Evolutionary conservation across 1,284 basidiomycete species (phyloP).

Genomic region (Vanrija sp.): DNA sequence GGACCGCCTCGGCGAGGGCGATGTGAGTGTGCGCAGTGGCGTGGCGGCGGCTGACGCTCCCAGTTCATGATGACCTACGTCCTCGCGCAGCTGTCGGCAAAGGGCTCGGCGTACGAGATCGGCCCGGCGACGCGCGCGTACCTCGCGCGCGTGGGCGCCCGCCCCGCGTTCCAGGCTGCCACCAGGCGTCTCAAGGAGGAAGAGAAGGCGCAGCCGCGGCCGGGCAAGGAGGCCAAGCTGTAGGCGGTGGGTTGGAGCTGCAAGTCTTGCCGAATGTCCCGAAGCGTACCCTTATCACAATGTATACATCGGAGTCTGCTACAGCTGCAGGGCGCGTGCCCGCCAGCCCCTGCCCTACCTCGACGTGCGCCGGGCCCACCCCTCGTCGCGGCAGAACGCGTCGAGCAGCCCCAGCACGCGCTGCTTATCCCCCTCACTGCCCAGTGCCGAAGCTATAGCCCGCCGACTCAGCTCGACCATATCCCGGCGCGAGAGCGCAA

Average conservation of each 20-base stretch:
- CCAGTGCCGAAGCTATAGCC: slow-evolving; percentile 21
- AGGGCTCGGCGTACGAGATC: slow-evolving; percentile 21
- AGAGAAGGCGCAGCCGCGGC: slow-evolving; percentile 22
- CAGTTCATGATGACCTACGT: slow-evolving; percentile 41
- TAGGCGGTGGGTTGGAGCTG: too few species aligned
- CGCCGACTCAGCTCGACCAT: slow-evolving; percentile 20
- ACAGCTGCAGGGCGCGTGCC: too few species aligned
- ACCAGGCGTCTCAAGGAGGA: slow-evolving; percentile 24
- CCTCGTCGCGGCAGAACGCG: slow-evolving; percentile 1
- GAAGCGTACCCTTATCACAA: too few species aligned
- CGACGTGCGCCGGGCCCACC: not conserved
- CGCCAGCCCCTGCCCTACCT: not conserved
- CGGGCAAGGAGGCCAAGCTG: slow-evolving; percentile 18
- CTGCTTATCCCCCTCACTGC: slow-evolving; percentile 3
- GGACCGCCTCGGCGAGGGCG: slow-evolving; percentile 30
- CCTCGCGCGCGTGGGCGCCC: slow-evolving; percentile 18
- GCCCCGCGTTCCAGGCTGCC: slow-evolving; percentile 17
- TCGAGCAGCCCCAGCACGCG: slow-evolving; percentile 1
- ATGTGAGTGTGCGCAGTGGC: slow-evolving; percentile 23
- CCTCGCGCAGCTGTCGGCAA: slow-evolving; percentile 24
- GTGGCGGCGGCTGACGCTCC: not conserved
- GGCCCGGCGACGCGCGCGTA: slow-evolving; percentile 24
- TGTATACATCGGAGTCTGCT: too few species aligned
- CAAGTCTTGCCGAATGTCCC: too few species aligned
- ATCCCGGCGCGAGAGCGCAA: slow-evolving; percentile 17